Base-by-base conservation (phyloP, 179 eudicot species). In the Pouteria campechiana region DNA sequence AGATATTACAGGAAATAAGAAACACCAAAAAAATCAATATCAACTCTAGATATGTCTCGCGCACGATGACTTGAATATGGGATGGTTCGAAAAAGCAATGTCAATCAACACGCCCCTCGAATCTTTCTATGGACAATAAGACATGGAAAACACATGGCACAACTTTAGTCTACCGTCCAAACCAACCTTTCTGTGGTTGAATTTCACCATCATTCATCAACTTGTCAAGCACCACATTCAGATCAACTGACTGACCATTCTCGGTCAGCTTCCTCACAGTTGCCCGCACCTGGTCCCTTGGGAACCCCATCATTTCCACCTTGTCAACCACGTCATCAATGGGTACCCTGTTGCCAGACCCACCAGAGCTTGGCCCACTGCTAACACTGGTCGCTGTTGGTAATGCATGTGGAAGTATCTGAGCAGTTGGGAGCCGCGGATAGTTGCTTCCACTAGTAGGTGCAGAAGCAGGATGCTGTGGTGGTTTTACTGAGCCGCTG, bases 241-340 rank as follows among this genome's bases (percentile, higher is more conserved):
- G 54, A 57, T 90, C 98, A 27, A 87, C 96, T 0, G 96, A 53
- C 70, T 90, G 96, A 3, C 96, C 98, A 47, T 77, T 87, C 55
- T 90, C 94, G 0, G 92, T 90, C 65, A 90, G 48, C 61, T 57
- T 82, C 10, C 81, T 61, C 4, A 86, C 98, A 0, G 88, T 90
- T 11, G 75, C 98, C 57, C 73, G 74, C 10, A 86, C 98, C 56
- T 76, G 87, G 18, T 90, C 98, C 50, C 93, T 82, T 9, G 96
- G 60, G 45, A 90, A 90, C 14, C 98, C 98, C 98, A 90, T 90
- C 11, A 18, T 75, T 1, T 94, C 76, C 29, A 90, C 87, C 61
- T 75, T 90, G 57, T 90, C 96, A n/a, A 90, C 67, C 33, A 90
- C 94, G 43, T 90, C 98, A 51, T 90, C 98, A n/a, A 86, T 63